phyloP scores from a whole-genome alignment of 2,329 filamentous ascomycete genomes.

The Monosporascus sp. region DNA sequence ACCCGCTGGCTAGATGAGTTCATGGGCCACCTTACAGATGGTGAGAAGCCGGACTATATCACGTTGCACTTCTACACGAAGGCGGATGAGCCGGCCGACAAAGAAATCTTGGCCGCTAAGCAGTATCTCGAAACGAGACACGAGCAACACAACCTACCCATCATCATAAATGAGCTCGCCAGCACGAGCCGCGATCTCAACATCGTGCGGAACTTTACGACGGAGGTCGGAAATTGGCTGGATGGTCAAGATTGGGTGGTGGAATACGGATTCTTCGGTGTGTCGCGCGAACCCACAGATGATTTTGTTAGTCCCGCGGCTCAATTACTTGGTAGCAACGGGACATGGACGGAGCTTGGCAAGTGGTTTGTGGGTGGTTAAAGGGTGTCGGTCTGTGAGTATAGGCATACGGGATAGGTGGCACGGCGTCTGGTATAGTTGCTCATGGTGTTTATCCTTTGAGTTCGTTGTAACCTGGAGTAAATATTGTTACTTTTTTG shows the following conservation, averaged over 20 bases:
- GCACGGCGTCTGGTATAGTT: too few relatives aligned
- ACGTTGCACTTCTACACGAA: slow-evolving; percentile 32
- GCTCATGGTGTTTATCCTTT: too few relatives aligned
- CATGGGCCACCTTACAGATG: slow-evolving; percentile 24
- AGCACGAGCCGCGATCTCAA: slow-evolving; percentile 28
- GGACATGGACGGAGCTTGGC: slow-evolving; percentile 8
- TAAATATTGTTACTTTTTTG: not conserved
- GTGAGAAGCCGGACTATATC: slow-evolving; percentile 30
- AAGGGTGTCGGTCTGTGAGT: too few relatives aligned
- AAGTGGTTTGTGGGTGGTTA: not conserved
- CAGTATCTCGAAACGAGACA: slow-evolving; percentile 30
- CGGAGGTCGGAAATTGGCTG: slow-evolving; percentile 31
- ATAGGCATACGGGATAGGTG: too few relatives aligned
- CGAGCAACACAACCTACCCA: slow-evolving; percentile 23
- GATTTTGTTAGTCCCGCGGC: slow-evolving; percentile 35
- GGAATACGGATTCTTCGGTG: slow-evolving; percentile 35
- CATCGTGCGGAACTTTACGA: slow-evolving; percentile 30
- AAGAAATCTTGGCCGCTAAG: slow-evolving; percentile 25
- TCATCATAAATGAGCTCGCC: slow-evolving; percentile 36
- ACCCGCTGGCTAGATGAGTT: slow-evolving; percentile 30
- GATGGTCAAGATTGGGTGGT: slow-evolving; percentile 30
- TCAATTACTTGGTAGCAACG: slow-evolving; percentile 34
- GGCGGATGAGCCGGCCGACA: slow-evolving; percentile 12
- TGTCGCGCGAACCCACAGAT: slow-evolving; percentile 30
- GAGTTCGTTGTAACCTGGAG: too few relatives aligned